A percentile compares a stretch with the other conserved stretches of the same genome.
Conservation (phyloP, 1,284 basidiomycete genomes). For the Tilletia setariae region DNA sequence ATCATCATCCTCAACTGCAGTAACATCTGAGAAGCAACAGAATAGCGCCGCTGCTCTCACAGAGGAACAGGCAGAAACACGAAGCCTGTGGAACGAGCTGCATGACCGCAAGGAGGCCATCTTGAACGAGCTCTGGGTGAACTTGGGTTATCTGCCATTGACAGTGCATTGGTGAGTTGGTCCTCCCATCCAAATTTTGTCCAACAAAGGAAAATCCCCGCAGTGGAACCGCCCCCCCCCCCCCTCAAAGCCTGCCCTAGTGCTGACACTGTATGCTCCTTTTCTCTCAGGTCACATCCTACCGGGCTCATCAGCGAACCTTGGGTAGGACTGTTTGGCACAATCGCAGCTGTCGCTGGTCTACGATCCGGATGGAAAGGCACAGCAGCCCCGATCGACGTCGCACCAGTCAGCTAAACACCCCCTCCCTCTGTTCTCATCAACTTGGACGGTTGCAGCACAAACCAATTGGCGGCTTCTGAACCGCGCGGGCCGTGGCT, state of each 20-base stretch:
- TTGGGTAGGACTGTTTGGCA: conserved; percentile 52
- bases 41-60: conserved; percentile 8
- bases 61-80: conserved; percentile 46
- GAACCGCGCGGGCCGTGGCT: too few species aligned
- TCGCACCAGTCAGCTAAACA: background rate
- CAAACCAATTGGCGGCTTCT: too few species aligned
- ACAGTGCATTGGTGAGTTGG: conserved; percentile 73
- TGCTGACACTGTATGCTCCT: background rate
- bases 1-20: background rate
- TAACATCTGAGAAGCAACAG: conserved; percentile 3
- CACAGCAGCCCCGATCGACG: conserved; percentile 26
- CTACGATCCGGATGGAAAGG: conserved; percentile 46
- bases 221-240: too few species aligned
- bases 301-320: conserved; percentile 43
- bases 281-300: conserved; percentile 26
- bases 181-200: background rate
- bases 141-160: conserved; percentile 72
- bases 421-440: background rate
- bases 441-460: background rate
- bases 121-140: conserved; percentile 70
- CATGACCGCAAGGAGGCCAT: conserved; percentile 65
- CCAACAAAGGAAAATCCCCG: too few species aligned
- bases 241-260: background rate
- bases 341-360: conserved; percentile 47
- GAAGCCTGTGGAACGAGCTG: conserved; percentile 49